Percentiles rank a stretch among this genome's conserved stretches.
Evolutionary conservation across 768 basidiomycete genomes (phyloP).

Genomic region (Ephemerocybe angulata): DNA sequence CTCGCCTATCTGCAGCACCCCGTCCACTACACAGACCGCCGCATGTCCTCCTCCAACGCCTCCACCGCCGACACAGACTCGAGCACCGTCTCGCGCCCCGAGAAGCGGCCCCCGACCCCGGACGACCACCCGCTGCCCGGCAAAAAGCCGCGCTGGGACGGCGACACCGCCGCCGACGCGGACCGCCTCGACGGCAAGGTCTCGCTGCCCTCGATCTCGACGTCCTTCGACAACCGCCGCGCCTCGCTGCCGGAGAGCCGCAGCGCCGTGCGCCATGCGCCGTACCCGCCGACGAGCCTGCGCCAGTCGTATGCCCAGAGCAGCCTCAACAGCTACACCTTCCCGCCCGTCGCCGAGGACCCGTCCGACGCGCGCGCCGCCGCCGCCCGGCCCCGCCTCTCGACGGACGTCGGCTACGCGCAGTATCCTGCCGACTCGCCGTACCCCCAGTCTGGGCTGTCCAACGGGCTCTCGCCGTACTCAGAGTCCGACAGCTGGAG

Average conservation of each 20-base stretch:
- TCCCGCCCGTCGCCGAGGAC: constrained; percentile 48
- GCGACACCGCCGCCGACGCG: constrained; percentile 25
- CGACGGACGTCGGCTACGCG: constrained; percentile 40
- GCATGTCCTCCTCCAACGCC: constrained; percentile 76
- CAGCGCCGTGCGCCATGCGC: constrained; percentile 51
- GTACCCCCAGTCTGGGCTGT: constrained; percentile 46
- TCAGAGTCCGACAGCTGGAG: constrained; percentile 56
- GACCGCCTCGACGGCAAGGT: constrained; percentile 48
- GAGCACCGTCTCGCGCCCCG: constrained; percentile 53
- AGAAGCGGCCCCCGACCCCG: constrained; percentile 59
- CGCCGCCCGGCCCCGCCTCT: constrained; percentile 37
- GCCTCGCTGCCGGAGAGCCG: constrained; percentile 61
- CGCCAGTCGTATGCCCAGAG: constrained; percentile 48
- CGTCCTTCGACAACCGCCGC: constrained; percentile 66
- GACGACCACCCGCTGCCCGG: constrained; percentile 53
- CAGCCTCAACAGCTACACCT: constrained; percentile 48
- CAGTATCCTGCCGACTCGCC: constrained; percentile 42
- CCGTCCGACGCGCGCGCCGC: constrained; percentile 29
- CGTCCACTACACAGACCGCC: constrained; percentile 58
- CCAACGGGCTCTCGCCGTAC: constrained; percentile 45
- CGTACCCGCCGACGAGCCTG: constrained; percentile 48
- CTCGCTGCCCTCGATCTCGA: constrained; percentile 72
- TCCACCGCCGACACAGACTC: constrained; percentile 68
- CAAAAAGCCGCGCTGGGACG: constrained; percentile 39
- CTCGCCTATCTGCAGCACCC: constrained; percentile 43